Conservation (phyloP, 208 protist genomes). For the Acanthamoeba culbertsoni region DNA sequence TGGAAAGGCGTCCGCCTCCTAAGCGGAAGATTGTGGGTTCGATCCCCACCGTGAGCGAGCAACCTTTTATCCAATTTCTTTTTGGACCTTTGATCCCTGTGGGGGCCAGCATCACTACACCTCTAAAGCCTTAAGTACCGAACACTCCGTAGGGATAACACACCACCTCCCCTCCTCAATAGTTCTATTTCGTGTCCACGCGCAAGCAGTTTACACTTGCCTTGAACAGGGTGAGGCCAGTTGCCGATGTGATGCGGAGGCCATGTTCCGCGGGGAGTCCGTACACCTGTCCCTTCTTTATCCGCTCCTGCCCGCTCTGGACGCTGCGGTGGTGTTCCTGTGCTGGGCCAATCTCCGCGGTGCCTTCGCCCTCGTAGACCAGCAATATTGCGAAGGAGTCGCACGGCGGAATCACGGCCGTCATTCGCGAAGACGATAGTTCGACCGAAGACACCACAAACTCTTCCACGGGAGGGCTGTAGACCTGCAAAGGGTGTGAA, state of each 20-base stretch:
- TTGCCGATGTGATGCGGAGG: not conserved
- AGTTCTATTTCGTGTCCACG: too few relatives aligned
- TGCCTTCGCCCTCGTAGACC: slow-evolving; percentile 33
- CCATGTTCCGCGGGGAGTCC: not conserved
- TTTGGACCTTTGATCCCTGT: too few relatives aligned
- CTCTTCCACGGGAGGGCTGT: slow-evolving; percentile 67
- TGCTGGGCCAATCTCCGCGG: not conserved
- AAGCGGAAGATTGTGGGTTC: too few relatives aligned
- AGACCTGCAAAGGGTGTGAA: not conserved
- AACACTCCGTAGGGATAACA: too few relatives aligned
- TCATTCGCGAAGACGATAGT: slow-evolving; percentile 87
- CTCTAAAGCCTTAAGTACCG: too few relatives aligned
- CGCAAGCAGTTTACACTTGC: slow-evolving; percentile 18
- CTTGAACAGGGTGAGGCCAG: not conserved
- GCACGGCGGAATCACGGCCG: slow-evolving; percentile 89
- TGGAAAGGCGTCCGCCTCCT: not conserved
- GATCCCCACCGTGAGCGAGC: too few relatives aligned
- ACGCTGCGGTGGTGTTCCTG: not conserved
- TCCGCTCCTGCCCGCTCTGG: not conserved
- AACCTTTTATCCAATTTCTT: too few relatives aligned
- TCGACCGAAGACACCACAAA: slow-evolving; percentile 55
- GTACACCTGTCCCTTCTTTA: slow-evolving; percentile 19
- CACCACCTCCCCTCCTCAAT: too few relatives aligned
- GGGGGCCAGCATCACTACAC: too few relatives aligned
- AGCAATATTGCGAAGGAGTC: slow-evolving; percentile 87